These are phyloP conservation scores for Saccharum spontaneum DNA, from an alignment of 176 grass and related monocot genomes.

Conservation along the genomic window DNA sequence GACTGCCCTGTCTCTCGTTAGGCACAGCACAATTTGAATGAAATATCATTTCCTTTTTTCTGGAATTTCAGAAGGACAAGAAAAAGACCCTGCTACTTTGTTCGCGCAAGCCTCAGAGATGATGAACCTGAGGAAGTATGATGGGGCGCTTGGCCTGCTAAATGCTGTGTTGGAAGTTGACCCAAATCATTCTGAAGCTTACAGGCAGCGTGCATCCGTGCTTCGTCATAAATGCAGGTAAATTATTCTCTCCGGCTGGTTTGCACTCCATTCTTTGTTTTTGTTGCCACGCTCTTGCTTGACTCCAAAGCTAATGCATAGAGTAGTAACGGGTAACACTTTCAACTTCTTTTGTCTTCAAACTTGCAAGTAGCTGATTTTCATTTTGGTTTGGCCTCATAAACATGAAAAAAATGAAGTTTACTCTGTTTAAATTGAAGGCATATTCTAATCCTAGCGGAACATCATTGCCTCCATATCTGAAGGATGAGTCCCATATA, in stretches of 20 bases:
- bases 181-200: conserved; percentile 78
- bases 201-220: conserved; percentile 73
- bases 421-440: not conserved
- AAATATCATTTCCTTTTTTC: not conserved
- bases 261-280: not conserved
- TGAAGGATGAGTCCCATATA: not conserved
- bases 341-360: not conserved
- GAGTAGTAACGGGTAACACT: not conserved
- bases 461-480: not conserved
- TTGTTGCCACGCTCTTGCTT: not conserved
- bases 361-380: not conserved
- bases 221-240: conserved; percentile 81
- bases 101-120: conserved; percentile 73
- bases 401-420: not conserved
- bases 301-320: not conserved
- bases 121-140: conserved; percentile 75
- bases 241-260: not conserved
- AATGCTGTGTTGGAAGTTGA: conserved; percentile 76
- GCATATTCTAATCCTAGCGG: not conserved
- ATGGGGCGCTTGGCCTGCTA: conserved; percentile 73
- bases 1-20: not conserved
- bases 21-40: not conserved
- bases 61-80: conserved; percentile 52
- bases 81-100: conserved; percentile 58
- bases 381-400: conserved; percentile 3